A percentile compares a stretch with the other conserved stretches of the same genome.
These are phyloP conservation scores for Magnusiomyces magnusii DNA, from an alignment of 1,139 yeast genomes.

Conservation along the genomic window DNA sequence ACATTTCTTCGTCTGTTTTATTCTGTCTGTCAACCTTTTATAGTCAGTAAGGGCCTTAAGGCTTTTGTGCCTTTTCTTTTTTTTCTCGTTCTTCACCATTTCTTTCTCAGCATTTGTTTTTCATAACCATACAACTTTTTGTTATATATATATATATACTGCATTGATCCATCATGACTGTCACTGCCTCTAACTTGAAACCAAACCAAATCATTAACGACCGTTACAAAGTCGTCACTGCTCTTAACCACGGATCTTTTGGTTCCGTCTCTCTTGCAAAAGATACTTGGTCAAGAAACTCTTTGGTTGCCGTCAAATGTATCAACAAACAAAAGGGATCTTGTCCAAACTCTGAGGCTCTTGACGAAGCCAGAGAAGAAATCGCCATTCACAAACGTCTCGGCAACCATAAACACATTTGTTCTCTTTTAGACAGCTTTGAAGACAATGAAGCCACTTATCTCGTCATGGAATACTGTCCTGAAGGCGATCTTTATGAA, in stretches of 20 bases:
- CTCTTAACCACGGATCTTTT: conserved; percentile 87
- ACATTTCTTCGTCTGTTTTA: not conserved
- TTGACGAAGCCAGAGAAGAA: conserved; percentile 66
- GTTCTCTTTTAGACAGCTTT: conserved; percentile 64
- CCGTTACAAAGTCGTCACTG: conserved; percentile 63
- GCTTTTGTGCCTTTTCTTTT: not conserved
- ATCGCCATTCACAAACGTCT: conserved; percentile 63
- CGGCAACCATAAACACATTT: conserved; percentile 57
- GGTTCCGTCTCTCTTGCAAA: conserved; percentile 86
- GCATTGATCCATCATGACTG: not conserved
- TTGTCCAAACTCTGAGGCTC: conserved; percentile 4
- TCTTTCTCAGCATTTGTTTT: not conserved
- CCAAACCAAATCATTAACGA: conserved; percentile 35
- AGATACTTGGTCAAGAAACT: conserved; percentile 46
- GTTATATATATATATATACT: not conserved
- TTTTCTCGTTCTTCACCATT: not conserved
- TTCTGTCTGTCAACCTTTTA: not conserved
- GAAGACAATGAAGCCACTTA: conserved; percentile 47
- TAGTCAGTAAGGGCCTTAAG: not conserved
- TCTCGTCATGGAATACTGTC: conserved; percentile 77
- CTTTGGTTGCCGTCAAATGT: conserved; percentile 77
- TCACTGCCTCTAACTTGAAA: not conserved
- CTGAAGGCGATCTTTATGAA: conserved; percentile 90
- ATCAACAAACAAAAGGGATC: conserved; percentile 37
- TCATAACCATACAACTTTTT: not conserved